Evolutionary conservation across 2,329 filamentous ascomycete genomes (phyloP), one percentile per base, ranked within the genome.

Genomic region (Nakataea oryzae): DNA sequence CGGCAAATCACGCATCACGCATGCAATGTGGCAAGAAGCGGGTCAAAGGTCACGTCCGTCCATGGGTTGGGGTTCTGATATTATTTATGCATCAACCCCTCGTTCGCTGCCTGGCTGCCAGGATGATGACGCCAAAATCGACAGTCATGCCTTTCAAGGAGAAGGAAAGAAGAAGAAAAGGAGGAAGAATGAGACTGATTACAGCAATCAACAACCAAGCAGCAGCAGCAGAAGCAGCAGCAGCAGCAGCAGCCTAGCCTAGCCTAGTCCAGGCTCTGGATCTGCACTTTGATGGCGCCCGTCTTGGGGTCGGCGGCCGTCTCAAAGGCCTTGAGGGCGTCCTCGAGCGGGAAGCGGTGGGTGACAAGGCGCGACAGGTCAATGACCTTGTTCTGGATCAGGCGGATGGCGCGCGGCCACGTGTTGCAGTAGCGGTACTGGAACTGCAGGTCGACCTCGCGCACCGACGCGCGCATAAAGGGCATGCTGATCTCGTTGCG

Each of bases 401-500:
- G 79, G 58, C 93, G 85, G 68, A 97, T 97, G 56, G 95, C 93
- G 65, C 91, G 85, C 41, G 93, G 95, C 93, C 93, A 97, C 27
- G 91, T 96, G 79, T 97, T 97, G 78, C 84, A 85, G 80, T 97
- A 97, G 65, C 95, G 86, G 79, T 97, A 97, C 79, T 97, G 93
- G 75, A 97, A 95, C 78, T 96, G 91, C 64, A 97, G 80, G 76
- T 97, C 93, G 68, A 97, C 89, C 78, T 97, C 95, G 66, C 90
- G 85, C 7, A 93, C 93, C 69, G 89, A 93, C 63, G 93, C 83
- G 60, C 91, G 80, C 93, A 97, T 97, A 75, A 97, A 97, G 30
- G 93, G 93, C 66, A 97, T 89, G 75, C 85, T 91, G 80, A 97
- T 95, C 80, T 97, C 91, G 74, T 95, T 93, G 81, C 90, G 93